Conservation (phyloP, 169 alveolate species). For the Cryptosporidium sp. region DNA sequence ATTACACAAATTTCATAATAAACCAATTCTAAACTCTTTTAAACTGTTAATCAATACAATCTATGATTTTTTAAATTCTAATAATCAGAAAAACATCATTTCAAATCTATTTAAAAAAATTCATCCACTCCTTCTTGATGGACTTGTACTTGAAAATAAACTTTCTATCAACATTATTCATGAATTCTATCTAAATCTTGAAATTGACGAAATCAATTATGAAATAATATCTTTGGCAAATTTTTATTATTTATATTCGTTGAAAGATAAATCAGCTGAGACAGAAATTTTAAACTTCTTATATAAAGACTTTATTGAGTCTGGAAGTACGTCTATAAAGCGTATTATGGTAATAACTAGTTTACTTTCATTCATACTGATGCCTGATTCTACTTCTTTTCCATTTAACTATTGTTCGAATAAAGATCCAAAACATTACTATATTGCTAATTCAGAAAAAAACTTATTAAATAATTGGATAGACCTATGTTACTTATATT, state of each 20-base stretch:
- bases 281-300: conserved; percentile 32
- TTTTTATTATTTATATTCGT: conserved; percentile 17
- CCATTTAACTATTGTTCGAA: not conserved
- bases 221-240: conserved; percentile 10
- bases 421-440: not conserved
- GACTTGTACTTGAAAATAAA: conserved; percentile 14
- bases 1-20: not conserved
- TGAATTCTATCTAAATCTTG: conserved; percentile 29
- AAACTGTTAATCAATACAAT: conserved; percentile 17
- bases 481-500: conserved; percentile 29
- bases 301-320: conserved; percentile 19
- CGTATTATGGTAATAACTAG: not conserved
- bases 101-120: not conserved
- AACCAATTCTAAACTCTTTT: conserved; percentile 16
- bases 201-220: not conserved
- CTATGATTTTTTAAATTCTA: not conserved
- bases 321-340: conserved; percentile 8
- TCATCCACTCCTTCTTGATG: conserved; percentile 34
- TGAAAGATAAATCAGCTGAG: conserved; percentile 4
- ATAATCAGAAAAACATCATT: conserved; percentile 10
- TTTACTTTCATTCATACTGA: conserved; percentile 17
- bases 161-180: conserved; percentile 40
- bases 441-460: not conserved
- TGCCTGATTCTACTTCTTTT: not conserved
- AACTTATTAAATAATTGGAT: conserved; percentile 5